Conservation (phyloP, 805 yeast genomes). For the Scheffersomyces amazonensis region DNA sequence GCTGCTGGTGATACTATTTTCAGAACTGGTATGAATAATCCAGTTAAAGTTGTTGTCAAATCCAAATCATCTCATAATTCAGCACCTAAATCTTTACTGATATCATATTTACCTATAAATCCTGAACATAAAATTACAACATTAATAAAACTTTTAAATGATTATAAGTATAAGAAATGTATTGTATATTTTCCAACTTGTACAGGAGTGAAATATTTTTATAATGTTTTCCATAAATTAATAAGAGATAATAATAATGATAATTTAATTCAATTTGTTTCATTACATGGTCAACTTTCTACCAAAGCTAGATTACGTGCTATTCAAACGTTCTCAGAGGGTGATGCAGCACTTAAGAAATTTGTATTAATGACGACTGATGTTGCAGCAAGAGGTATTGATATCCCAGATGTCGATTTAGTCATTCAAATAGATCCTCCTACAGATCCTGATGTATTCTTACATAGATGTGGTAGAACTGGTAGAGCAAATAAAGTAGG, state of each 20-base stretch:
- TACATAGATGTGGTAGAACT: slow-evolving; percentile 94
- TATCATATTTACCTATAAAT: slow-evolving; percentile 57
- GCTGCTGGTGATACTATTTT: slow-evolving; percentile 78
- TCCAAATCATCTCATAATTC: slow-evolving; percentile 34
- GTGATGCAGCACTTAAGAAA: slow-evolving; percentile 38
- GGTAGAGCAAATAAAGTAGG: slow-evolving; percentile 90
- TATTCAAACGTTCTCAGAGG: slow-evolving; percentile 54
- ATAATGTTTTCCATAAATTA: slow-evolving; percentile 49
- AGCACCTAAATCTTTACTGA: slow-evolving; percentile 62
- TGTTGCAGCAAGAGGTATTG: slow-evolving; percentile 98
- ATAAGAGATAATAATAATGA: slow-evolving; percentile 21
- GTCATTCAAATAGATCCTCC: slow-evolving; percentile 97
- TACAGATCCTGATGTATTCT: slow-evolving; percentile 83
- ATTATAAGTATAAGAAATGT: slow-evolving; percentile 65
- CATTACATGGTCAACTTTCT: slow-evolving; percentile 89
- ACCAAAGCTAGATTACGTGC: slow-evolving; percentile 78
- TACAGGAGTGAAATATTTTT: slow-evolving; percentile 74
- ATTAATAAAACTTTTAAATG: slow-evolving; percentile 50
- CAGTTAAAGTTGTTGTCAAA: slow-evolving; percentile 81
- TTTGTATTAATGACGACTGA: slow-evolving; percentile 85
- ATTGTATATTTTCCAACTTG: slow-evolving; percentile 95
- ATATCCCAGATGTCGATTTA: slow-evolving; percentile 89
- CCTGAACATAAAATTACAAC: slow-evolving; percentile 62
- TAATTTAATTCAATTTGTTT: slow-evolving; percentile 47
- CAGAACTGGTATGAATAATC: slow-evolving; percentile 89